Base-by-base conservation (phyloP, 179 eudicot genomes). In the Heliamphora ciliata region DNA sequence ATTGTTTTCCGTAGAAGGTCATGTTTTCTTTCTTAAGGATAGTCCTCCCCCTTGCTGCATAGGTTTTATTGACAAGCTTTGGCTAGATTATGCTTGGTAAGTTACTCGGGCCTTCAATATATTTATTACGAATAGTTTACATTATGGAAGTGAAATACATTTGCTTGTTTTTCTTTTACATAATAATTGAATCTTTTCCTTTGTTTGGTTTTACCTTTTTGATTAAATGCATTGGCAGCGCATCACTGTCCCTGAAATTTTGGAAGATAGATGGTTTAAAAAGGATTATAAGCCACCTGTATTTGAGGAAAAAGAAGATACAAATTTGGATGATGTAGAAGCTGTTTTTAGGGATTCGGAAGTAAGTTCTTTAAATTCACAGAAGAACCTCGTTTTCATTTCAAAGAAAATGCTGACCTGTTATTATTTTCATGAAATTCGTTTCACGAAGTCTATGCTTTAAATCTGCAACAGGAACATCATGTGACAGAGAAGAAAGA, bases 281-380 rank as follows among this genome's bases (percentile, higher is more conserved):
- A 87, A 86, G 83, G 91, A 86, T 76, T 92, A 90, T 81, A 94
- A 90, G 86, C 93, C 91, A 76, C 91, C 98, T 48, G 87, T 86
- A 7, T 96, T 94, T 81, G 87, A 91, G 58, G 99, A 91, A 73
- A 89, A 90, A 79, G 93, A 90, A 84, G 94, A 94, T 48, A 82
- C 94, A 64, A 90, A 88, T 87, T 88, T 91, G 90, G 99, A 94
- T 88, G 99, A 96, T 82, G 97, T 96, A 5, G 95, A 96, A 80
- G 99, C 99, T 67, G 99, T 91, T 81, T 96, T 96, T 81, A 89
- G 87, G 87, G 97, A 91, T 81, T 89, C 97, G 71, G 98, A 96
- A 85, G 99, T 96, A 83, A 88, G 95, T 87, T 81, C 54, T 70
- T 65, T 40, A 15, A 67, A 50, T 24, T 44, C 64, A 55, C 10